Percentiles rank a stretch among this genome's conserved stretches.
These are phyloP conservation scores for Phytophthora melonis DNA, from an alignment of 352 stramenopile species.

Conservation along the genomic window DNA sequence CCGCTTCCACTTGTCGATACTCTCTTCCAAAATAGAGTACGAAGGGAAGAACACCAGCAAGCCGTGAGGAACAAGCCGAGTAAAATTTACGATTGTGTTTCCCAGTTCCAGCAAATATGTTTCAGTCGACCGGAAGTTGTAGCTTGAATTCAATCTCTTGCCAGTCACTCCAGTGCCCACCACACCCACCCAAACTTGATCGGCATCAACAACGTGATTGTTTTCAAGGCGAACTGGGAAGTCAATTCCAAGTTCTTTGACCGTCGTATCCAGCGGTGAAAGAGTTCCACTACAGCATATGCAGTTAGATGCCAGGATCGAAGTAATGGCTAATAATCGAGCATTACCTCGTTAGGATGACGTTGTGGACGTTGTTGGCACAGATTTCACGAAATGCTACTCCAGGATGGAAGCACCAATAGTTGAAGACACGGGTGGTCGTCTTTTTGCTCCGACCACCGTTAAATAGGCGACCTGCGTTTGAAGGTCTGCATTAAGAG, in stretches of 20 bases:
- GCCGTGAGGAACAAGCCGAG: slow-evolving; percentile 95
- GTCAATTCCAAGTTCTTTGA: slow-evolving; percentile 96
- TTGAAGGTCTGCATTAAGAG: slow-evolving; percentile 38
- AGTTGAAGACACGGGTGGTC: slow-evolving; percentile 93
- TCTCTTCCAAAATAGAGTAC: slow-evolving; percentile 96
- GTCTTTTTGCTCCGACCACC: slow-evolving; percentile 58
- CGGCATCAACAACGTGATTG: slow-evolving; percentile 95
- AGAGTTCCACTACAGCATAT: slow-evolving; percentile 93
- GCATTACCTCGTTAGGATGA: slow-evolving; percentile 85
- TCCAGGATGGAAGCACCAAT: slow-evolving; percentile 98
- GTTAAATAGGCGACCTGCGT: slow-evolving; percentile 61
- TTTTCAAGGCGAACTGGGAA: slow-evolving; percentile 98
- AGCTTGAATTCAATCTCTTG: slow-evolving; percentile 95
- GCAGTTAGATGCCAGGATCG: slow-evolving; percentile 5
- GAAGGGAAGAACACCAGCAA: slow-evolving; percentile 99
- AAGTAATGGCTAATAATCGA: not conserved
- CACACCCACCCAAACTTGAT: slow-evolving; percentile 92
- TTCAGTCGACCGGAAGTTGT: slow-evolving; percentile 92
- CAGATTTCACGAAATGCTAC: slow-evolving; percentile 97
- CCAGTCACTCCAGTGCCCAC: slow-evolving; percentile 94
- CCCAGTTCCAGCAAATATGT: slow-evolving; percentile 97
- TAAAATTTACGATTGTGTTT: slow-evolving; percentile 96
- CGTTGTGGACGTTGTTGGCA: slow-evolving; percentile 91
- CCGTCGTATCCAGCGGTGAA: slow-evolving; percentile 96
- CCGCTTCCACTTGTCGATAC: slow-evolving; percentile 77